Evolutionary conservation across 164 flowering plant genomes (phyloP).

Genomic region (Vitis riparia): DNA sequence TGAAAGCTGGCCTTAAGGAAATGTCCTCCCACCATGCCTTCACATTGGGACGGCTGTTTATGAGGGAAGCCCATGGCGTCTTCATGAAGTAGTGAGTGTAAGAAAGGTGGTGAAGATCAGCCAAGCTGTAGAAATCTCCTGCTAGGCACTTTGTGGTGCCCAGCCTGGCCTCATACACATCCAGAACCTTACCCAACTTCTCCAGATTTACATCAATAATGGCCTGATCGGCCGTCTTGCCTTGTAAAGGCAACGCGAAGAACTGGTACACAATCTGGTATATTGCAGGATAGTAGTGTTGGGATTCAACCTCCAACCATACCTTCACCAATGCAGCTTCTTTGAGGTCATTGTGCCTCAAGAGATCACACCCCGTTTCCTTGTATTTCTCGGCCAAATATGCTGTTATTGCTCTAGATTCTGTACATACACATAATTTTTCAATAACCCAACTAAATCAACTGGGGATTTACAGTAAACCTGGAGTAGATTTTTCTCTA

Average conservation of each 20-base stretch:
- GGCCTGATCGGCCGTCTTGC: slow-evolving; percentile 33
- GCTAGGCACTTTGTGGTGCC: slow-evolving; percentile 51
- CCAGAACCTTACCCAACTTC: slow-evolving; percentile 58
- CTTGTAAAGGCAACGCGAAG: slow-evolving; percentile 32
- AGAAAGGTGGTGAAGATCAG: slow-evolving; percentile 54
- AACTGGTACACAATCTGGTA: slow-evolving; percentile 38
- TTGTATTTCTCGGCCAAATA: slow-evolving; percentile 51
- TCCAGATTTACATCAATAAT: slow-evolving; percentile 30
- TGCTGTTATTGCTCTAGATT: slow-evolving; percentile 54
- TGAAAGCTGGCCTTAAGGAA: slow-evolving; percentile 44
- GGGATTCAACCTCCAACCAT: slow-evolving; percentile 72
- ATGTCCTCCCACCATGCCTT: slow-evolving; percentile 69
- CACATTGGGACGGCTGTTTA: slow-evolving; percentile 49
- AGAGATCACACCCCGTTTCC: slow-evolving; percentile 41
- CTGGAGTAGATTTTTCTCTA: too few relatives aligned
- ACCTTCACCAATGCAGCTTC: slow-evolving; percentile 46
- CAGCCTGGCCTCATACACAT: slow-evolving; percentile 58
- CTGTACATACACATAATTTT: slow-evolving; percentile 8
- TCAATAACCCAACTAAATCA: too few relatives aligned
- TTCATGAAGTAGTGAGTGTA: slow-evolving; percentile 51
- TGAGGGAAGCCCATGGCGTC: slow-evolving; percentile 37
- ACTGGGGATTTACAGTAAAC: too few relatives aligned
- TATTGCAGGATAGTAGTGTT: slow-evolving; percentile 46
- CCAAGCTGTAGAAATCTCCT: slow-evolving; percentile 54
- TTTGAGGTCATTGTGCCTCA: slow-evolving; percentile 22